Base-by-base conservation (phyloP, 495 filamentous ascomycete genomes). In the Clavariopsis aquatica region DNA sequence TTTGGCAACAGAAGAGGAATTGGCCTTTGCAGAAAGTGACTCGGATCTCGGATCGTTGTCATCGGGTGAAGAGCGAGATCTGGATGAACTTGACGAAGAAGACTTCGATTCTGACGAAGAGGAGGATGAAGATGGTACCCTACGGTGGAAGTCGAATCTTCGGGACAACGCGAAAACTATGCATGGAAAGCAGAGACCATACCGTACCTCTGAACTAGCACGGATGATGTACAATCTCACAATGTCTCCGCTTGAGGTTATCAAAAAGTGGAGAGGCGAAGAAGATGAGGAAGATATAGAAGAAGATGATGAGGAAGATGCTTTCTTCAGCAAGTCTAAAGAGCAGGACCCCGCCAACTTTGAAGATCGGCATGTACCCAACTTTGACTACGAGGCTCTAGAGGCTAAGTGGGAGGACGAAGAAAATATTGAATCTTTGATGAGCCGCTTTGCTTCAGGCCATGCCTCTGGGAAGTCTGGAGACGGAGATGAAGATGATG, bases 1-100 rank as follows among this genome's bases (percentile, higher is more conserved):
- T 34, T 87, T 84, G 8, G 47, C 65, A 23, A 20, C 23, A 15
- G 41, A 43, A 5, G 68, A 71, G 43, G 84, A 86, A 55, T 62
- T 96, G 65, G 89, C 84, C n/a, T 98, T 96, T 75, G 93, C 93
- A 1, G 93, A 98, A 70, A 94, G 89, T 70, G 94, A 98, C 72
- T 97, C 93, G 7, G 95, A 98, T 73, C 79, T 98, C 2, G 94
- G 94, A 13, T 97, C 94, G 15, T 77, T 96, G 36, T 95, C 83
- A 29, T 94, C 83, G 2, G 87, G 80, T 3, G 85, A 84, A 13
- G 84, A 85, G 29, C 80, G 83, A 53, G 79, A 83, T 19, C 65
- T 88, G 1, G 47, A 49, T 24, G 20, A 24, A 9, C 81, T 84
- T n/a, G 81, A 82, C 6, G 83, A 59, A 2, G 52, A 23, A 15